Evolutionary conservation across 2,329 filamentous ascomycete genomes (phyloP).

Genomic region (Ophiocordyceps camponoti-floridani): DNA sequence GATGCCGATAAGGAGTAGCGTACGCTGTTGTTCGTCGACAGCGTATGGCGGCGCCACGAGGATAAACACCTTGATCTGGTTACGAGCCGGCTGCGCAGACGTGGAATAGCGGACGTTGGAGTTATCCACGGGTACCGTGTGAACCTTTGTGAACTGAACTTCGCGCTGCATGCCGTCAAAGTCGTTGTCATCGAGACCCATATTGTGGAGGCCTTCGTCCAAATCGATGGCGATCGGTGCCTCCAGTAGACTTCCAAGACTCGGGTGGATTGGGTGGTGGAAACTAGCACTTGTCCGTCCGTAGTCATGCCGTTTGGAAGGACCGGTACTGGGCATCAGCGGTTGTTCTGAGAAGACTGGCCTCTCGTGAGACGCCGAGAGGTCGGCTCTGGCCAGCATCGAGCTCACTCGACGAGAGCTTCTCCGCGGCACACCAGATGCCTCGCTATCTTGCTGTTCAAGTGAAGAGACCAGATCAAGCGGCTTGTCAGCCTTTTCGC

Average conservation of each 20-base stretch:
- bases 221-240: conserved; percentile 51
- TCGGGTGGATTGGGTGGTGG: conserved; percentile 27
- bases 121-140: conserved; percentile 45
- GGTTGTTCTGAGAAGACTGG: conserved; percentile 57
- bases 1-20: conserved; percentile 47
- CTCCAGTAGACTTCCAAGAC: conserved; percentile 45
- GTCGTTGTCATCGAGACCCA: conserved; percentile 55
- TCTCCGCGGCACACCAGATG: conserved; percentile 31
- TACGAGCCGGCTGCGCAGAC: conserved; percentile 31
- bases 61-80: conserved; percentile 48
- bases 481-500: conserved; percentile 30
- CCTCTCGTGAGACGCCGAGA: conserved; percentile 71
- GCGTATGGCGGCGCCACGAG: conserved; percentile 39
- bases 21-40: conserved; percentile 31
- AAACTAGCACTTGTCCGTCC: conserved; percentile 21
- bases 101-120: conserved; percentile 42
- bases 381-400: conserved; percentile 68
- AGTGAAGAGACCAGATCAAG: conserved; percentile 51
- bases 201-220: conserved; percentile 54
- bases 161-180: conserved; percentile 56
- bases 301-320: conserved; percentile 42
- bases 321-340: conserved; percentile 19
- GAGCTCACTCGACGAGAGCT: conserved; percentile 75
- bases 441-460: conserved; percentile 45
- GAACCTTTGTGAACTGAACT: conserved; percentile 53